A percentile compares a stretch with the other conserved stretches of the same genome.
Conservation (phyloP, 225 moss, liverwort and hornwort genomes). For the Physcomitrellopsis africana region DNA sequence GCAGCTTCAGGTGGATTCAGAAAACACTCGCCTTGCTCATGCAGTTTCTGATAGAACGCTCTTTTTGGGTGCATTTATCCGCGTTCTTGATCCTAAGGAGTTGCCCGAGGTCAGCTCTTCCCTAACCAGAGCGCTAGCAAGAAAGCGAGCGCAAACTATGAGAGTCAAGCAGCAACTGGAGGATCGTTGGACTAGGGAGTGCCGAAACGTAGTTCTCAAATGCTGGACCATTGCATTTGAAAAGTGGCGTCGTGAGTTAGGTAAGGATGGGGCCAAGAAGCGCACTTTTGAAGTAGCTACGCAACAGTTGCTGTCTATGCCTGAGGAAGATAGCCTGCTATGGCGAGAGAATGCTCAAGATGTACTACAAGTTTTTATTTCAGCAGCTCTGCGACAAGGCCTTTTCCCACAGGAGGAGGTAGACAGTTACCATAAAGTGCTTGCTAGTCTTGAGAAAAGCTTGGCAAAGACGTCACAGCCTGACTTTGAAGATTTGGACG, state of each 20-base stretch:
- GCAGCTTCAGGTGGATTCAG: constrained; percentile 43
- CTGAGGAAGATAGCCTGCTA: constrained; percentile 42
- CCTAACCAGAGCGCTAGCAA: constrained; percentile 43
- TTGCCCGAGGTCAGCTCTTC: constrained; percentile 50
- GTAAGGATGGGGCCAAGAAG: constrained; percentile 66
- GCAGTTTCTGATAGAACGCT: constrained; percentile 61
- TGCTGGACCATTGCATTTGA: constrained; percentile 59
- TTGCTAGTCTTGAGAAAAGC: constrained; percentile 51
- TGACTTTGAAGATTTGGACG: constrained; percentile 40
- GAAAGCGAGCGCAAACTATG: constrained; percentile 59
- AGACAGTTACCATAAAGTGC: constrained; percentile 46
- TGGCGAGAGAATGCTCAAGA: constrained; percentile 55
- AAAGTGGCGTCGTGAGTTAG: constrained; percentile 68
- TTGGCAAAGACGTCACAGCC: constrained; percentile 35
- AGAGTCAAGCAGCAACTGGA: constrained; percentile 61
- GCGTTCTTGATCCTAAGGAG: constrained; percentile 60
- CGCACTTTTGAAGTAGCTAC: constrained; percentile 47
- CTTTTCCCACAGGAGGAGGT: constrained; percentile 61
- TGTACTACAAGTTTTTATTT: constrained; percentile 52
- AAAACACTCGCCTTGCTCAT: constrained; percentile 50
- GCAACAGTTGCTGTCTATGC: constrained; percentile 48
- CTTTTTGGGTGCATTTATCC: constrained; percentile 53
- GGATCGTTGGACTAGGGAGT: constrained; percentile 60
- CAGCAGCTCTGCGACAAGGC: constrained; percentile 60
- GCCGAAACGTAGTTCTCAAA: constrained; percentile 59